Evolutionary conservation across 495 filamentous ascomycete species (phyloP).

Genomic region (Penicillium longicatenatum): DNA sequence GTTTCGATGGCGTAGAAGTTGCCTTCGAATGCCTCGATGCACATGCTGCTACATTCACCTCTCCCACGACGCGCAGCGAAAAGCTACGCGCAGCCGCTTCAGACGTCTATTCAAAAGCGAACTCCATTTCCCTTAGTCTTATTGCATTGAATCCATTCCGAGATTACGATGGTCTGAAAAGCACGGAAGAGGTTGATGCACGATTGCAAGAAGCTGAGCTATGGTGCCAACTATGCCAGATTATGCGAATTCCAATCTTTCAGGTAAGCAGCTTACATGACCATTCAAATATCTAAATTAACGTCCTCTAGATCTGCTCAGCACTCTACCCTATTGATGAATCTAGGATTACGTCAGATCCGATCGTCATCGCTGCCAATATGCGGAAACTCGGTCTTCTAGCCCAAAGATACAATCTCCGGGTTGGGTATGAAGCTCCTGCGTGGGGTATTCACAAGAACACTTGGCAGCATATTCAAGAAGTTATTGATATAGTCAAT

Average conservation of each 20-base stretch:
- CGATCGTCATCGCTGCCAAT: conserved; percentile 12
- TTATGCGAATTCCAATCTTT: conserved; percentile 19
- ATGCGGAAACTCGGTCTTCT: conserved; percentile 14
- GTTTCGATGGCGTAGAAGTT: conserved; percentile 18
- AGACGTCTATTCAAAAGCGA: conserved; percentile 9
- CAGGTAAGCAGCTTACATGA: conserved; percentile 5
- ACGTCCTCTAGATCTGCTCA: conserved; percentile 12
- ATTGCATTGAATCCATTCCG: conserved; percentile 22
- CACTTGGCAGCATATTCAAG: conserved; percentile 70
- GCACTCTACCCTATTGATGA: conserved; percentile 17
- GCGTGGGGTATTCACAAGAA: conserved; percentile 70
- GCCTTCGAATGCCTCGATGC: conserved; percentile 22
- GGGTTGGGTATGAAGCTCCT: conserved; percentile 68
- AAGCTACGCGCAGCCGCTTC: conserved; percentile 13
- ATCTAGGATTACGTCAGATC: conserved; percentile 10
- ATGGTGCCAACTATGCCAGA: conserved; percentile 19
- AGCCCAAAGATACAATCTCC: conserved; percentile 32
- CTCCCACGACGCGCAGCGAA: not conserved
- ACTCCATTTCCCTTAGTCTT: conserved; percentile 5
- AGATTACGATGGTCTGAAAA: conserved; percentile 15
- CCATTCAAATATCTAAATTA: not conserved
- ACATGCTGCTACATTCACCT: conserved; percentile 9
- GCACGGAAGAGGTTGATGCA: conserved; percentile 1
- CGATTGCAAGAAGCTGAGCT: conserved; percentile 17
- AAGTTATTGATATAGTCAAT: conserved; percentile 62